These are phyloP conservation scores for Naematelia encephala DNA, from an alignment of 768 basidiomycete species.

Conservation along the genomic window DNA sequence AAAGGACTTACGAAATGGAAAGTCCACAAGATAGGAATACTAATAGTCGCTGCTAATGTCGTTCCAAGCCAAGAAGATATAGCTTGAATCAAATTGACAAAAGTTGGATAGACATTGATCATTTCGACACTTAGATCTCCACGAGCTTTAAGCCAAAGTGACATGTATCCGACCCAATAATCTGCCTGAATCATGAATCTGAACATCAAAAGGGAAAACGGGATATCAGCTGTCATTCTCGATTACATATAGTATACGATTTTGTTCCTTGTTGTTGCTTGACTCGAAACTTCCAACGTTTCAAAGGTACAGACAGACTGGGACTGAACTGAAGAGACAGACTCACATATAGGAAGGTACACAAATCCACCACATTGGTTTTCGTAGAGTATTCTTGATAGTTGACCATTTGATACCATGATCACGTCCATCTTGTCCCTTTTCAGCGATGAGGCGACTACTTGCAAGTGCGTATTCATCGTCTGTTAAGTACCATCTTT, in stretches of 20 bases:
- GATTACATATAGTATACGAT: too few species aligned
- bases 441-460: slow-evolving; percentile 9
- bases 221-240: too few species aligned
- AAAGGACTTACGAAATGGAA: slow-evolving; percentile 26
- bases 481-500: slow-evolving; percentile 35
- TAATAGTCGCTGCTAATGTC: slow-evolving; percentile 24
- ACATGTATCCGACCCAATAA: slow-evolving; percentile 37
- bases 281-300: too few species aligned
- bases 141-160: slow-evolving; percentile 31
- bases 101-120: slow-evolving; percentile 40
- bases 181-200: slow-evolving; percentile 21
- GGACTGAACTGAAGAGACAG: too few species aligned
- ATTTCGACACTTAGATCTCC: slow-evolving; percentile 20
- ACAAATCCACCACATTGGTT: slow-evolving; percentile 26
- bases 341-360: slow-evolving; percentile 23
- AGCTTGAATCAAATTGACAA: slow-evolving; percentile 35
- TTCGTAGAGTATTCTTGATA: slow-evolving; percentile 21
- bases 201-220: too few species aligned
- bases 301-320: too few species aligned
- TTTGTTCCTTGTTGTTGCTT: too few species aligned
- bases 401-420: slow-evolving; percentile 21
- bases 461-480: slow-evolving; percentile 34
- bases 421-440: slow-evolving; percentile 5
- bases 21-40: slow-evolving; percentile 15
- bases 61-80: slow-evolving; percentile 36